phyloP scores from a whole-genome alignment of 2,329 filamentous ascomycete genomes.

The Coniochaeta ligniaria region DNA sequence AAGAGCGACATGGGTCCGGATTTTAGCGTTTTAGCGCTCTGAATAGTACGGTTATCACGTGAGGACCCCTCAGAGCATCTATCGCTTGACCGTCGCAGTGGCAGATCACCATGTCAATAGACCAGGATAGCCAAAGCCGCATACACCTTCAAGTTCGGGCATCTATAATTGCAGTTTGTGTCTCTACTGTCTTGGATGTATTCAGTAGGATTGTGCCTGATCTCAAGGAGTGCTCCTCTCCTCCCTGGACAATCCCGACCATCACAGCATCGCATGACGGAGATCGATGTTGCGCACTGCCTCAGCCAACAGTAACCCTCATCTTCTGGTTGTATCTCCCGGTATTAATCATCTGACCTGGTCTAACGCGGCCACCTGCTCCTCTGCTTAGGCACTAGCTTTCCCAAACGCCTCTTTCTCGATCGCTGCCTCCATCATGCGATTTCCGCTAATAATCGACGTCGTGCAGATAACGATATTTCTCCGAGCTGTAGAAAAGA shows the following conservation, averaged over 20 bases:
- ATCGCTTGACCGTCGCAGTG: neutral
- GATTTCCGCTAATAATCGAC: conserved; percentile 81
- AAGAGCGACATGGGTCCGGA: neutral
- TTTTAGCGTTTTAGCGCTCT: neutral
- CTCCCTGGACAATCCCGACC: neutral
- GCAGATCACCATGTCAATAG: neutral
- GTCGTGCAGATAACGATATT: conserved; percentile 91
- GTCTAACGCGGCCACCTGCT: neutral
- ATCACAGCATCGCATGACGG: neutral
- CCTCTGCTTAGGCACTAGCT: neutral
- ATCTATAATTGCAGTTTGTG: neutral
- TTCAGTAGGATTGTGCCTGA: neutral
- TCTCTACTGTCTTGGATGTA: neutral
- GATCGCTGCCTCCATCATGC: conserved; percentile 79
- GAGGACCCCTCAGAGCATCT: neutral
- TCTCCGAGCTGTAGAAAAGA: conserved; percentile 48
- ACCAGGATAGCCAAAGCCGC: neutral
- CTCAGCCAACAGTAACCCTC: neutral
- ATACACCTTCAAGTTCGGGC: neutral
- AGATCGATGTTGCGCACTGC: neutral
- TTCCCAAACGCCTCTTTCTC: conserved; percentile 60
- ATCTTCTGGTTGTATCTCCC: neutral
- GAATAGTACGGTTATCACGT: neutral
- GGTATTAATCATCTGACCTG: neutral
- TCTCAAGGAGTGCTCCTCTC: neutral